Percentiles rank a stretch among this genome's conserved stretches.
Evolutionary conservation across 306 rosid genomes (phyloP).

Genomic region (Sesbania bispinosa): DNA sequence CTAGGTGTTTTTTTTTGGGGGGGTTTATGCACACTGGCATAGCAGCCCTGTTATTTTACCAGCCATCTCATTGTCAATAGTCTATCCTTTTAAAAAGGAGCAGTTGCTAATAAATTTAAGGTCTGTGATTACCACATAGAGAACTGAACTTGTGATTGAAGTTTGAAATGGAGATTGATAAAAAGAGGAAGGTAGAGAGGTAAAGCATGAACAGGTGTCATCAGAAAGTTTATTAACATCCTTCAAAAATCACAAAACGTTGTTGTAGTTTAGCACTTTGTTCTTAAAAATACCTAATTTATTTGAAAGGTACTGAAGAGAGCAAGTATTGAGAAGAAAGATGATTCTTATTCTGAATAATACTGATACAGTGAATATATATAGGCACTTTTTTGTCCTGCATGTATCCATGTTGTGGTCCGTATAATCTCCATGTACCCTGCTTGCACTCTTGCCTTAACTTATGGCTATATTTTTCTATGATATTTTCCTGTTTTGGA

Average conservation of each 20-base stretch:
- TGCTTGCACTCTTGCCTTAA: neutral
- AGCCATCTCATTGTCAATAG: neutral
- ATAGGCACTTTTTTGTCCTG: too few relatives aligned
- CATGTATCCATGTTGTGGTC: neutral
- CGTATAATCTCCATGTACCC: neutral
- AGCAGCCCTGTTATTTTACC: neutral
- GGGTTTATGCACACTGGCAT: neutral
- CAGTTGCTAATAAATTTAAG: neutral
- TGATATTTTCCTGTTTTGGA: constrained; percentile 11
- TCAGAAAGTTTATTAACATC: neutral
- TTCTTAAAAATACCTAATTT: neutral
- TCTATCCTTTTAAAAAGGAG: neutral
- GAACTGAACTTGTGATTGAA: neutral
- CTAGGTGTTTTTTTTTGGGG: neutral
- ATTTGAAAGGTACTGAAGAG: too few relatives aligned
- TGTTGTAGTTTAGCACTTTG: neutral
- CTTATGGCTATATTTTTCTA: neutral
- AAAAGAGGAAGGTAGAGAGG: neutral
- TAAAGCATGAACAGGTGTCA: too few relatives aligned
- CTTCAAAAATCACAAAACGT: neutral
- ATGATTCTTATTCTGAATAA: too few relatives aligned
- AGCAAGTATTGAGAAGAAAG: too few relatives aligned
- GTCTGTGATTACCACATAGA: neutral
- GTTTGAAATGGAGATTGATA: neutral
- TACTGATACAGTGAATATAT: too few relatives aligned